Conservation (phyloP, 805 yeast species). For the Wickerhamomyces rabaulensis region DNA sequence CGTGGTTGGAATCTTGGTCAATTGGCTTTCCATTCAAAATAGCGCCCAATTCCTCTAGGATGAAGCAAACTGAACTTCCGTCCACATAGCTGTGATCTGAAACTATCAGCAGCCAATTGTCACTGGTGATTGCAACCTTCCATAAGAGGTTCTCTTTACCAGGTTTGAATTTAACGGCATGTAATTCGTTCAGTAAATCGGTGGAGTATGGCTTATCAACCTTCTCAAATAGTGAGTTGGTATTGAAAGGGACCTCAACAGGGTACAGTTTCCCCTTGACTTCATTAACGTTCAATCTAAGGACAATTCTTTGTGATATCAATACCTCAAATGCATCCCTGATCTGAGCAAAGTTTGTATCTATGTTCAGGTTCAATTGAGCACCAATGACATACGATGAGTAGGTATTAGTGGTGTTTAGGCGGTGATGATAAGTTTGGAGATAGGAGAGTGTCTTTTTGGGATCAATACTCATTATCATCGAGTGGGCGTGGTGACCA, state of each 20-base stretch:
- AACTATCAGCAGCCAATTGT: constrained; percentile 4
- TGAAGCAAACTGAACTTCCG: constrained; percentile 3
- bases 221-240: not conserved
- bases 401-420: not conserved
- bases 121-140: not conserved
- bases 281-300: not conserved
- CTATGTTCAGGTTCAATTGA: not conserved
- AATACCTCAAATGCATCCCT: not conserved
- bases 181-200: not conserved
- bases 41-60: constrained; percentile 4
- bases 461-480: not conserved
- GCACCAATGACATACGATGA: not conserved
- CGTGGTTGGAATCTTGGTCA: not conserved
- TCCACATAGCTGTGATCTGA: constrained; percentile 5
- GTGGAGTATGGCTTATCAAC: not conserved
- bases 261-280: not conserved
- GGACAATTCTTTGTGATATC: not conserved
- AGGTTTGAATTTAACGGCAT: not conserved
- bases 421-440: not conserved
- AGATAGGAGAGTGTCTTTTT: not conserved
- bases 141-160: not conserved
- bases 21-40: constrained; percentile 7
- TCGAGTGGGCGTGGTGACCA: no score
- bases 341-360: not conserved
- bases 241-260: not conserved